phyloP scores from a whole-genome alignment of 345 rosid genomes.

The Populus simonii region DNA sequence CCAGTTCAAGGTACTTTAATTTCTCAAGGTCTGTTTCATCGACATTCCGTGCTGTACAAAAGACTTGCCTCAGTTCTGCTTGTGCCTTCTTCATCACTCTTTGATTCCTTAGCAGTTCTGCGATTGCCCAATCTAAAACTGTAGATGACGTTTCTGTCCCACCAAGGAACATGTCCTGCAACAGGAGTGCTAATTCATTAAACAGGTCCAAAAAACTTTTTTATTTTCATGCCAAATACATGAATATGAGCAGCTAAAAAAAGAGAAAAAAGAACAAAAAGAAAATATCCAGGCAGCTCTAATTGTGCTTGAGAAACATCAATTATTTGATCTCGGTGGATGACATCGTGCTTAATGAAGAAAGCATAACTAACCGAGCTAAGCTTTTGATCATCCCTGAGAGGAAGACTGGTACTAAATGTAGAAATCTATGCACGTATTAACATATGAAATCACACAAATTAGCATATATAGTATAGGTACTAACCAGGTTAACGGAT shows the following conservation, averaged over 20 bases:
- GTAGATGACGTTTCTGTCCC: conserved; percentile 36
- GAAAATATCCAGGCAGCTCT: no score
- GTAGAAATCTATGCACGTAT: no score
- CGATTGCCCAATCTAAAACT: conserved; percentile 30
- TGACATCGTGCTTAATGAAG: no score
- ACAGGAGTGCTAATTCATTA: background rate
- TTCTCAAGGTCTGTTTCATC: conserved; percentile 11
- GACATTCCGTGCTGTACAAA: conserved; percentile 1
- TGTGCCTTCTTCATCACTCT: conserved; percentile 26
- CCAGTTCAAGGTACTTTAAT: conserved; percentile 9
- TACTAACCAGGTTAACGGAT: conserved; percentile 24
- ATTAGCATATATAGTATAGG: background rate
- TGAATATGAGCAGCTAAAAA: no score
- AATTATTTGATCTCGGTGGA: no score
- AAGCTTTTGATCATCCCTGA: no score
- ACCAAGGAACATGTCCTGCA: conserved; percentile 27
- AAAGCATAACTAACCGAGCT: no score
- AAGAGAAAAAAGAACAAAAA: no score
- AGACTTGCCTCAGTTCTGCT: conserved; percentile 25
- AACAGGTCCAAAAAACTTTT: background rate
- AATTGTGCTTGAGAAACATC: no score
- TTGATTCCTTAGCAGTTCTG: conserved; percentile 32
- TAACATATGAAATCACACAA: no score
- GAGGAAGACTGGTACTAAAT: no score
- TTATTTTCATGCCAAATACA: no score